Base-by-base conservation (phyloP, 1,284 basidiomycete species). In the Coriolopsis trogii region DNA sequence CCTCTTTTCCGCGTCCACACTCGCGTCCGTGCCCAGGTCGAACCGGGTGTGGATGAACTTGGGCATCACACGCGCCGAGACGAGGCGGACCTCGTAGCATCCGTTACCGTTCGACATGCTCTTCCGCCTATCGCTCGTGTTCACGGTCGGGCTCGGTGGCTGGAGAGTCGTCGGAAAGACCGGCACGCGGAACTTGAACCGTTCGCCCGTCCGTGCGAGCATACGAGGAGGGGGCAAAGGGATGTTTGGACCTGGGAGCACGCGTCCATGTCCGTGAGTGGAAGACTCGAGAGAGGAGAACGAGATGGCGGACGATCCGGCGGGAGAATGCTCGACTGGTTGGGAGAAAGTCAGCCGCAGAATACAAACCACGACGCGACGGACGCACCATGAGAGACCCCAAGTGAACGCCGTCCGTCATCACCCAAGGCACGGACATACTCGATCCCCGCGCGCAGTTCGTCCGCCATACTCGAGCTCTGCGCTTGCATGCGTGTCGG, bases 351-450 rank as follows among this genome's bases (percentile, higher is more conserved):
- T 44, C 33, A 56, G 44, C 20, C 15, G 15, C 15, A 6, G 3
- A 6, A 41, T 28, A 15, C 49, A 44, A 9, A 24, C 4, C 3
- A 29, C 25, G 12, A 36, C 15, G 28, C 7, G 10, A 13, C 24
- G 20, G 10, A 56, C 62, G 15, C 21, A 63, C 62, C 53, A 15
- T 44, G 20, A n/a, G 57, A 49, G 3, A 23, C 41, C 33, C 41
- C 49, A 5, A 36, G 31, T 34, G 55, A 42, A 36, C 52, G 59
- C 16, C 59, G 51, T 36, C 43, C 51, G 25, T 73, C 67, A 46
- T 77, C 82, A 15, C 87, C 87, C 46, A 89, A 72, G 13, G 83
- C 79, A 46, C 80, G 79, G 24, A 89, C 83, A 57, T 88, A 90
- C 58, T 82, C 81, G 59, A 89, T 75, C 8, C 85, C 85, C 61